Base-by-base conservation (phyloP, 129 eudicot genomes). In the Solidago caesia region DNA sequence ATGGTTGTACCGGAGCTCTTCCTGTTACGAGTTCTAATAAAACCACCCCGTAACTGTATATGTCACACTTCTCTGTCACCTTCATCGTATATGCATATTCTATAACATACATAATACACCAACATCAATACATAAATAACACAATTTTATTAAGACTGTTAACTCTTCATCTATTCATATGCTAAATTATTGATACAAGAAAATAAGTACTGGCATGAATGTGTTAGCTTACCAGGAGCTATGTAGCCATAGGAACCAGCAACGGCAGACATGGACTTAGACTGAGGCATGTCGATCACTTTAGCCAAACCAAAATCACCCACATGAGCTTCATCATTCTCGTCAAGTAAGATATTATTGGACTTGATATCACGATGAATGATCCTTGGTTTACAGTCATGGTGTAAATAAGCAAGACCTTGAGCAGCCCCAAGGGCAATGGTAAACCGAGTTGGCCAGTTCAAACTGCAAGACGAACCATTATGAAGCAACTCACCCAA, bases 51-150 rank as follows among this genome's bases (percentile, higher is more conserved):
- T 91, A 95, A 79, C 99, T 95, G 75, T 95, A 95, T 46, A 91
- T 85, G 48, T 95, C 99, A 47, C 97, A 95, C 71, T 95, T 95
- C 72, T 95, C 99, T 0, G 98, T 90, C 43, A 94, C 93, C 85
- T 94, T 94, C 98, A 94, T 94, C 2, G 98, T 94, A 85, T 90
- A 94, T 6, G 98, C 98, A 75, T 94, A 94, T 88, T 94, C 98
- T 94, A 92, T 47, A 64, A 80, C 29, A 60, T 42, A 80, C 29
- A 60, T 42, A 45, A 77, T 42, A 45, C 6, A 13, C 21, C 21
- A 21, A 21, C 21, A 21, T 21, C 21, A 21, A 21, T 21, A 21
- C 21, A 21, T 21, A 21, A 21, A 21, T 21, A 21, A 21, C 21
- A 21, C 21, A 21, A 21, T 21, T 21, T 21, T 21, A 21, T 21